phyloP scores from a whole-genome alignment of 805 yeast species.

The Nakazawaea ernobii region DNA sequence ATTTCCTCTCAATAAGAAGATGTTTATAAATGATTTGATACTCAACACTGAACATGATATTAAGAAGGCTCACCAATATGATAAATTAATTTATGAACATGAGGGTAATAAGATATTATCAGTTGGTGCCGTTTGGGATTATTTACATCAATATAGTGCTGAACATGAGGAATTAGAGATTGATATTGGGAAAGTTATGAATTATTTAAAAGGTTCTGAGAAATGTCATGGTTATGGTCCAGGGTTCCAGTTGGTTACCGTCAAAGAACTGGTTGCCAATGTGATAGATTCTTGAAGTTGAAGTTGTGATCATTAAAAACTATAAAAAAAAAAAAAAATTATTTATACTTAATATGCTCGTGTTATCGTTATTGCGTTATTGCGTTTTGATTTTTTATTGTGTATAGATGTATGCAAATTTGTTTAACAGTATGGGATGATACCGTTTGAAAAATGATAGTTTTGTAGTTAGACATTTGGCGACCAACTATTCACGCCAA shows the following conservation, averaged over 20 bases:
- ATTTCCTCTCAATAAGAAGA: slow-evolving; percentile 11
- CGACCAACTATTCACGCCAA: slow-evolving; percentile 2
- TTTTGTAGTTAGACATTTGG: neutral
- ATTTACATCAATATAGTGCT: slow-evolving; percentile 44
- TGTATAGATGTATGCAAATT: no score
- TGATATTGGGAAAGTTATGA: slow-evolving; percentile 56
- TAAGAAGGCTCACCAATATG: slow-evolving; percentile 2
- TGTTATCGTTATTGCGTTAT: no score
- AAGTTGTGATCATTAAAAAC: no score
- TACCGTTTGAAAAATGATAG: neutral
- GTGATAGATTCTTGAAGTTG: neutral
- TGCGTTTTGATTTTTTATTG: neutral
- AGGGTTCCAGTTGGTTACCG: slow-evolving; percentile 44
- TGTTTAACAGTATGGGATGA: neutral
- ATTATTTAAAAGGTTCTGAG: slow-evolving; percentile 57
- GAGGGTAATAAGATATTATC: slow-evolving; percentile 52
- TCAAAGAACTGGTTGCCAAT: slow-evolving; percentile 31
- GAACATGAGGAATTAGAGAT: slow-evolving; percentile 42
- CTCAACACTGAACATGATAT: slow-evolving; percentile 1
- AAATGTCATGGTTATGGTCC: slow-evolving; percentile 79
- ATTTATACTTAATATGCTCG: neutral
- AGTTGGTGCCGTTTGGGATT: slow-evolving; percentile 81
- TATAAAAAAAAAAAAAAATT: no score
- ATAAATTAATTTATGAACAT: slow-evolving; percentile 19
- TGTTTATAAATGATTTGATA: slow-evolving; percentile 9